These are phyloP conservation scores for Crataegus laevigata DNA, from an alignment of 306 rosid species.

Conservation along the genomic window DNA sequence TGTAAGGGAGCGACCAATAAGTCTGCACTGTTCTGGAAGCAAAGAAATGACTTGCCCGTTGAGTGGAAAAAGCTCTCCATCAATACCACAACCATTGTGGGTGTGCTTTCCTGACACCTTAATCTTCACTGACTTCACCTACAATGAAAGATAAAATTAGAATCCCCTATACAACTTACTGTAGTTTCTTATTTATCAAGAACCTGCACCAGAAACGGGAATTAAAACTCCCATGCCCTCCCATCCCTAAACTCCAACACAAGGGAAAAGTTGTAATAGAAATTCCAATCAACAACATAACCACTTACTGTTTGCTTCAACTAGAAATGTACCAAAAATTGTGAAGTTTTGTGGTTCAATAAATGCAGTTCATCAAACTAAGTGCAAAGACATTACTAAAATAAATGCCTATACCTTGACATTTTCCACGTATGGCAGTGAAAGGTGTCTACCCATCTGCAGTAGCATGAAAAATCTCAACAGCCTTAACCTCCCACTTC, in stretches of 20 bases:
- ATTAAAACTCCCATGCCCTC: not conserved
- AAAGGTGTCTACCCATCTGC: slow-evolving; percentile 90
- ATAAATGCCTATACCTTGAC: slow-evolving; percentile 55
- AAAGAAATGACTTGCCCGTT: slow-evolving; percentile 75
- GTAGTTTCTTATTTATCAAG: not conserved
- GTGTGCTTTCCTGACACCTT: slow-evolving; percentile 73
- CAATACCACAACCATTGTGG: slow-evolving; percentile 91
- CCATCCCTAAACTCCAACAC: not conserved
- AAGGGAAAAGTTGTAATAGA: not conserved
- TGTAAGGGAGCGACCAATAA: slow-evolving; percentile 60
- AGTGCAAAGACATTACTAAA: not conserved
- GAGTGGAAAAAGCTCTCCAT: slow-evolving; percentile 91
- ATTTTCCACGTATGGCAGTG: slow-evolving; percentile 92
- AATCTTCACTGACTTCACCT: slow-evolving; percentile 90
- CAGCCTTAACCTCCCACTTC: slow-evolving; percentile 80
- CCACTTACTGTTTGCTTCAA: not conserved
- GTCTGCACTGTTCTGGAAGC: slow-evolving; percentile 99
- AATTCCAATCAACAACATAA: not conserved
- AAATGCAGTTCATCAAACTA: slow-evolving; percentile 1
- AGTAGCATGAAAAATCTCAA: slow-evolving; percentile 83
- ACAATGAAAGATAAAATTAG: slow-evolving; percentile 23
- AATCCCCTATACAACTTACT: not conserved
- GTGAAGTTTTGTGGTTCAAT: slow-evolving; percentile 4
- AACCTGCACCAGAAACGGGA: not conserved
- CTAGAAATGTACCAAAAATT: slow-evolving; percentile 5